Base-by-base conservation (phyloP, 1,139 yeast genomes). In the Candida tunisiensis region DNA sequence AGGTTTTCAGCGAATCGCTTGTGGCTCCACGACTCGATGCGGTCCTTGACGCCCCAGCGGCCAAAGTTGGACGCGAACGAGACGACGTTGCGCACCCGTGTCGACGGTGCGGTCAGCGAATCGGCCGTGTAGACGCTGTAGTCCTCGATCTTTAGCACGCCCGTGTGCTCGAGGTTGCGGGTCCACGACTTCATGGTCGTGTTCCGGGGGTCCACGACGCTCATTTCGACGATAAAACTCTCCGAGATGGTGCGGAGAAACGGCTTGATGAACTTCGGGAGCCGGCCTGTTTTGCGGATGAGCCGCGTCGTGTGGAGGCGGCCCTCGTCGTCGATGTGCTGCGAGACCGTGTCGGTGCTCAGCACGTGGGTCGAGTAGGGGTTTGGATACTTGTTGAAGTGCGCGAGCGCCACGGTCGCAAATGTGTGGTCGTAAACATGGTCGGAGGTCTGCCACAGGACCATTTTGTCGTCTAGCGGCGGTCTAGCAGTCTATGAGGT, bases 291-390 rank as follows among this genome's bases (percentile, higher is more conserved):
- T 46, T 88, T 88, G 38, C 69, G 67, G 32, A 85, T 71, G 25
- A 88, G 55, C 40, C 88, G 64, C 7, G 92, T 79, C 21, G 80
- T 70, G 40, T 70, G 65, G 28, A 83, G 60, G 29, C 71, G 59
- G 13, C 93, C 93, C 10, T 67, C 52, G 1, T 48, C 45, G 38
- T 77, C 85, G 16, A 75, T 60, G 36, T 57, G 52, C 25, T 58
- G 59, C 24, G 70, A 71, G 16, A 79, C 50, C 3, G 93, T 79
- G 47, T 88, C 98, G 22, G 73, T 73, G 9, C 93, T 74, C 25
- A 74, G 57, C 9, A 88, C 95, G 54, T 88, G 95, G n/a, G 69
- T 57, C 21, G 95, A 75, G 45, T 65, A 83, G 3, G 98, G 98
- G 26, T 82, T 82, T 3, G 94, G 94, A 45, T 80, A 82, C 40